Conservation (phyloP, 352 stramenopile species). For the Phytophthora lateralis region DNA sequence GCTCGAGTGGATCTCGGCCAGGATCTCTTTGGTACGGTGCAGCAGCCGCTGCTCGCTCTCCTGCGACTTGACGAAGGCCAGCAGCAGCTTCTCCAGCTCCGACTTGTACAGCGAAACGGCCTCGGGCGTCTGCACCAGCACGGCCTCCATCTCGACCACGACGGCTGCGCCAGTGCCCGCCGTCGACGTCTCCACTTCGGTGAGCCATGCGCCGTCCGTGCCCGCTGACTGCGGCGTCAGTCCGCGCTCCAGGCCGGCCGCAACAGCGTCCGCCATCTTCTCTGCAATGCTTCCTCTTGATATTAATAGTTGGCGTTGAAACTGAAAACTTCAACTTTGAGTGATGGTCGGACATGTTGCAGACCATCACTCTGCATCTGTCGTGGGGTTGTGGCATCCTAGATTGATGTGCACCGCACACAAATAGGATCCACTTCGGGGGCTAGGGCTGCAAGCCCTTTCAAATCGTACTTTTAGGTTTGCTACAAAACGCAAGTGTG, state of each 20-base stretch:
- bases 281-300: background rate
- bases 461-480: too few species aligned
- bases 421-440: conserved; percentile 12
- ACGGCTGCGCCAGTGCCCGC: conserved; percentile 31
- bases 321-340: conserved; percentile 6
- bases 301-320: conserved; percentile 6
- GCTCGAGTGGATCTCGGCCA: conserved; percentile 75
- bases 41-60: conserved; percentile 81
- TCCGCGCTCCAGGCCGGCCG: conserved; percentile 10
- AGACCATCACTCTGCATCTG: background rate
- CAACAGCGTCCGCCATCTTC: conserved; percentile 7
- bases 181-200: conserved; percentile 15
- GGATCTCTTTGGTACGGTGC: conserved; percentile 72
- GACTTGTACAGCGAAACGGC: conserved; percentile 75
- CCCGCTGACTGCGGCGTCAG: conserved; percentile 24
- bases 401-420: conserved; percentile 22
- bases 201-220: conserved; percentile 15
- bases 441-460: too few species aligned
- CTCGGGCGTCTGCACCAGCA: conserved; percentile 73
- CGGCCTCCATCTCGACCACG: conserved; percentile 68
- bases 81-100: conserved; percentile 83
- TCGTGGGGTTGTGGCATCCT: conserved; percentile 21
- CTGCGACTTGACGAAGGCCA: conserved; percentile 76
- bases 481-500: too few species aligned
- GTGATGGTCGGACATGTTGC: conserved; percentile 16